Percentiles rank a stretch among this genome's conserved stretches.
Conservation (phyloP, 768 basidiomycete genomes). For the Leccinellum luteum region DNA sequence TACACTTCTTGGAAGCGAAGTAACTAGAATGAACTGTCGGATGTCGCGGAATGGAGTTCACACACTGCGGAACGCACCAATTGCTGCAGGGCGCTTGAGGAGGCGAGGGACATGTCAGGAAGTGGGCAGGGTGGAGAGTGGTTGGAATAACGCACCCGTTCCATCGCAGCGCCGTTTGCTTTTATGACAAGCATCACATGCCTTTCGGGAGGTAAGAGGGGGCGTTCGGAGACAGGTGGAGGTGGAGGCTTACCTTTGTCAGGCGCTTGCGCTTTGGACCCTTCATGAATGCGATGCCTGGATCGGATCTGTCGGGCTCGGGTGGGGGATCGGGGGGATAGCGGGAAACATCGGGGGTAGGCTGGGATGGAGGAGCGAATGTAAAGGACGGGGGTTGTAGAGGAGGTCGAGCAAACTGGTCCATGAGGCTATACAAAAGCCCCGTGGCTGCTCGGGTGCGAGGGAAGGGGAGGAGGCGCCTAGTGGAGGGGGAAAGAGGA, state of each 20-base stretch:
- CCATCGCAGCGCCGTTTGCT: constrained; percentile 84
- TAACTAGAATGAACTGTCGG: constrained; percentile 44
- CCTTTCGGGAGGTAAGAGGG: constrained; percentile 31
- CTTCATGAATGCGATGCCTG: constrained; percentile 45
- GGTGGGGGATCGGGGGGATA: constrained; percentile 17
- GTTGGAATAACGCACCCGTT: constrained; percentile 49
- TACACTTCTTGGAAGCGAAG: constrained; percentile 78
- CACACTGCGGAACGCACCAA: constrained; percentile 47
- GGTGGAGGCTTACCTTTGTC: constrained; percentile 40
- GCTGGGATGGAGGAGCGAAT: constrained; percentile 22
- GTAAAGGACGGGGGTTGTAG: constrained; percentile 20
- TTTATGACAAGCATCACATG: constrained; percentile 84
- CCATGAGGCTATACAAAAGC: constrained; percentile 30
- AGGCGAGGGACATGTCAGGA: constrained; percentile 5
- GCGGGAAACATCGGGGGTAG: constrained; percentile 21
- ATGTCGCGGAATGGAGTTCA: background rate
- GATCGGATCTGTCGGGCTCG: constrained; percentile 30
- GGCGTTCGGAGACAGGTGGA: background rate
- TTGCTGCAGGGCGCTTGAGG: constrained; percentile 73
- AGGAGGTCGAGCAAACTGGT: constrained; percentile 31
- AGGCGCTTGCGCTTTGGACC: constrained; percentile 54
- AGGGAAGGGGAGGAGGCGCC: constrained; percentile 1
- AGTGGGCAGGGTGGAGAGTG: constrained; percentile 2
- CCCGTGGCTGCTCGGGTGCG: background rate
- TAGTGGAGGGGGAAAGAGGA: constrained; percentile 4